Evolutionary conservation across 2,329 filamentous ascomycete species (phyloP), one percentile per base, ranked within the genome.

Genomic region (Botryosphaeria dothidea): DNA sequence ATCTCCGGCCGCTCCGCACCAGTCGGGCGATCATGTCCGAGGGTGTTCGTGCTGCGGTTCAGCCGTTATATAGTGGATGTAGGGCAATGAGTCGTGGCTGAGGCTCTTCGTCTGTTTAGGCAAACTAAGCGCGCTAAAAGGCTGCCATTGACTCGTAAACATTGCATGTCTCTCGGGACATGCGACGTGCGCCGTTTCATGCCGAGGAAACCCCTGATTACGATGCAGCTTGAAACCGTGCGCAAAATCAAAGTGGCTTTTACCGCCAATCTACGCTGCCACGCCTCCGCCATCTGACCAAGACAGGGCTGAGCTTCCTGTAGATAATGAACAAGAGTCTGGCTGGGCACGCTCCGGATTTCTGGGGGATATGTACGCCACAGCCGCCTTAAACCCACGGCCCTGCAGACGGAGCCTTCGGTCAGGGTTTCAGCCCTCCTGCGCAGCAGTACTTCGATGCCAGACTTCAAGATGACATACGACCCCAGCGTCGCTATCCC

Each of bases 401-500:
- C 38, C 36, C 21, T 29, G 8, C 9, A 45, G 54, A 43, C 54
- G 61, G 31, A 34, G 38, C 41, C 19, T 5, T 52, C 21, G 34
- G 27, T 21, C 36, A 41, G 45, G 48, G 46, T 51, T 43, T 19
- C 31, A 41, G 52, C 52, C 29, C 29, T 51, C 34, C 15, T 38
- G 15, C 45, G 7, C 27, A 46, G 19, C 31, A 29, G 7, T 21
- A 31, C n/a, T 41, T 23, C 27, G 21, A 34, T 56, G 49, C 61
- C 51, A 3, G 36, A 17, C 38, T 36, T 56, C 49, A 19, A 34
- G 34, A 54, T 64, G 19, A 25, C 5, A 2, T 57, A 56, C 43
- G 52, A 65, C 17, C 23, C 52, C 23, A 43, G 45, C 27, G 62
- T 58, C 11, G 52, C 43, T 17, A 65, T 72, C 31, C 70, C 71